phyloP scores from a whole-genome alignment of 2,329 filamentous ascomycete species.

The Teratosphaeria gauchensis region DNA sequence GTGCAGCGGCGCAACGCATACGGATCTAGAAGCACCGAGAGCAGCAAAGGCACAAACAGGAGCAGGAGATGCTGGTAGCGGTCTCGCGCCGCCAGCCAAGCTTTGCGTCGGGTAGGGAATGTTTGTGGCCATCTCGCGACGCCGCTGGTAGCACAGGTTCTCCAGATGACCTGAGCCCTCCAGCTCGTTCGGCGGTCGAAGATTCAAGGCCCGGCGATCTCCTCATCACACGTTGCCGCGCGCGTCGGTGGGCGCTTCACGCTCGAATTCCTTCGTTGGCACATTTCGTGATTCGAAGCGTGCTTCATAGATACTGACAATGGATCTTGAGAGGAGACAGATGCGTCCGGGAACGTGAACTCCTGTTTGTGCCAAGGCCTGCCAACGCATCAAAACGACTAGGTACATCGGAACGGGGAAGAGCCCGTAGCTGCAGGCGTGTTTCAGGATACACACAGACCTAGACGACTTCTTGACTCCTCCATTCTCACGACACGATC shows the following conservation, averaged over 20 bases:
- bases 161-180: conserved; percentile 2
- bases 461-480: not conserved
- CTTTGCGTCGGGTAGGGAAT: not conserved
- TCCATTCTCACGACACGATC: not conserved
- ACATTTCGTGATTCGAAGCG: not conserved
- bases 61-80: not conserved
- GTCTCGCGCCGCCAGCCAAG: not conserved
- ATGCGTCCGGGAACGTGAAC: not conserved
- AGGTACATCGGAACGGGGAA: not conserved
- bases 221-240: not conserved
- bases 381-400: conserved; percentile 1
- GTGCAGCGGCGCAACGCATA: not conserved
- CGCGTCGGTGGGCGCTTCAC: not conserved
- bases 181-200: not conserved
- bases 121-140: conserved; percentile 1
- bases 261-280: not conserved
- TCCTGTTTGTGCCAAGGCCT: not conserved
- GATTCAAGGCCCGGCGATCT: not conserved
- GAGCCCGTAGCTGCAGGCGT: not conserved
- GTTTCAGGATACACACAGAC: not conserved
- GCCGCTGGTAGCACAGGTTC: conserved; percentile 2
- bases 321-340: not conserved
- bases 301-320: not conserved
- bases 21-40: not conserved
- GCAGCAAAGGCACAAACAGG: not conserved